Base-by-base conservation (phyloP, 2,329 filamentous ascomycete species). In the Pyrenophora seminiperda region DNA sequence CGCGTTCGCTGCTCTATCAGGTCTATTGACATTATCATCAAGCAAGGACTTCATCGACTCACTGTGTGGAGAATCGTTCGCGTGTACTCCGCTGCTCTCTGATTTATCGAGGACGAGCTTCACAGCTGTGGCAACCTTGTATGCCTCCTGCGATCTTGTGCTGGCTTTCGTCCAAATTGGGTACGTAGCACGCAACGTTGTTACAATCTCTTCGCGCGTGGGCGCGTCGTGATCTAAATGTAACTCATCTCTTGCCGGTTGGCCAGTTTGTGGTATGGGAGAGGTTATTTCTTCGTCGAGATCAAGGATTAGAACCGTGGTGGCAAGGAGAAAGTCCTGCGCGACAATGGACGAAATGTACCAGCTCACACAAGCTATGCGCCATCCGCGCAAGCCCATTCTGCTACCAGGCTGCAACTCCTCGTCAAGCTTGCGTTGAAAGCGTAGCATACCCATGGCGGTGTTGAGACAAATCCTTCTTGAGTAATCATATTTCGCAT, bases 241-340 rank as follows among this genome's bases (percentile, higher is more conserved):
- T 22, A 60, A 47, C 11, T 56, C 56, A 18, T 37, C 55, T 10
- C 45, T 49, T 7, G 39, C 33, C 4, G 15, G 15, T 4, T 36
- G 30, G 5, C 37, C 17, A 14, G 34, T 17, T 11, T 17, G 27
- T 24, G 54, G 54, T 11, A 64, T 41, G 5, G 65, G 61, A 7
- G 50, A 46, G 1, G 48, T 37, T 15, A 68, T 31, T 5, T 70
- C 67, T 15, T 63, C 64, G 37, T 72, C 68, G 14, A 77, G 63
- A 46, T 79, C 77, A 3, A 79, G 65, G 30, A 76, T 75, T 3
- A 81, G 59, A 15, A 81, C 71, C 50, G 77, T 79, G 34, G 76
- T 75, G 1, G 78, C 79, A 2, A 79, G 68, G 6, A 81, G 63
- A 38, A 80, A 79, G 51, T 79, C 77, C 47, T 78, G 75, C 2